These are phyloP conservation scores for Parafenestella ontariensis DNA, from an alignment of 2,329 filamentous ascomycete genomes.

Conservation along the genomic window DNA sequence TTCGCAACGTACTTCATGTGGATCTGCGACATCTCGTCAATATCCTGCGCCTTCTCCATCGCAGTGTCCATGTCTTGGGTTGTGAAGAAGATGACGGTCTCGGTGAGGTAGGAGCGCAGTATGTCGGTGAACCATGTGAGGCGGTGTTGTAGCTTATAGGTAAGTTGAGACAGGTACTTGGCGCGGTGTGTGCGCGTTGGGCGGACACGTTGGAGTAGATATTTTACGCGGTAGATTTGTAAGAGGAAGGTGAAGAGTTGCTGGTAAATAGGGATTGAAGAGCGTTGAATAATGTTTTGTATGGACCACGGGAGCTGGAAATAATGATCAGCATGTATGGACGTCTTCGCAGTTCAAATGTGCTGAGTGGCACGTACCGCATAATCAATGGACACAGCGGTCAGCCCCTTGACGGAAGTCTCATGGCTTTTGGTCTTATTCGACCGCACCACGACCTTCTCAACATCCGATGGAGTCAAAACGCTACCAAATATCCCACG, in stretches of 20 bases:
- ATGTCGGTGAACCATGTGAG: constrained; percentile 80
- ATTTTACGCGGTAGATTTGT: constrained; percentile 75
- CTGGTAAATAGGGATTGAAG: constrained; percentile 72
- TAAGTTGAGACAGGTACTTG: constrained; percentile 10
- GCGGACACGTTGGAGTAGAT: constrained; percentile 66
- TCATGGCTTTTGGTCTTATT: constrained; percentile 56
- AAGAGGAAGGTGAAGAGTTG: constrained; percentile 76
- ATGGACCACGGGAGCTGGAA: constrained; percentile 62
- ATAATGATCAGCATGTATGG: constrained; percentile 7
- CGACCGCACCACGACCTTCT: constrained; percentile 68
- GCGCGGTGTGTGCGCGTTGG: constrained; percentile 25
- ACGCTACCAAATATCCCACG: constrained; percentile 71
- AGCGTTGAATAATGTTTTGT: constrained; percentile 74
- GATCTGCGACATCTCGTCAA: constrained; percentile 79
- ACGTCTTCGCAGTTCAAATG: background rate
- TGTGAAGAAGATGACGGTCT: constrained; percentile 71
- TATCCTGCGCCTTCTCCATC: constrained; percentile 69
- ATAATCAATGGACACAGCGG: constrained; percentile 71
- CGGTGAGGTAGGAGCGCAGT: constrained; percentile 77
- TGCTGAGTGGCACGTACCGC: constrained; percentile 61
- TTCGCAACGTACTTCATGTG: constrained; percentile 70
- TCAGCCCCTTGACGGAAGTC: constrained; percentile 68
- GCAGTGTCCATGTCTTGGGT: constrained; percentile 63
- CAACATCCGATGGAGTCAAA: constrained; percentile 60
- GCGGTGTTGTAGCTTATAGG: constrained; percentile 68